Conservation (phyloP, 2,329 filamentous ascomycete genomes). For the Aciculosporium take region DNA sequence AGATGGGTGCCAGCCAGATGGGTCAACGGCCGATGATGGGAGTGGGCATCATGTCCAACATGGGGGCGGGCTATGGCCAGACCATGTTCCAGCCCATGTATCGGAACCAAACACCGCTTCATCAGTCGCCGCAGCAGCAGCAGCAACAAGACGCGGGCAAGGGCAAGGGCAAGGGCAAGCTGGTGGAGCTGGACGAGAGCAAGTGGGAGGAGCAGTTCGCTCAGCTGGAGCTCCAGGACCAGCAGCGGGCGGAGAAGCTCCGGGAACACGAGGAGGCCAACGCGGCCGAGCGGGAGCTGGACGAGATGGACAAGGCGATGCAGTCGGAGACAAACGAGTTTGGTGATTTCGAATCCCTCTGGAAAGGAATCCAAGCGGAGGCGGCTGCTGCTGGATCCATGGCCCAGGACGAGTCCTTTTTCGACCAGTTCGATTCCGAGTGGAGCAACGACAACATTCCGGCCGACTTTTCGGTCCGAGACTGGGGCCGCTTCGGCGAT, state of each 20-base stretch:
- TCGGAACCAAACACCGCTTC: conserved; percentile 30
- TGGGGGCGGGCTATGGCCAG: conserved; percentile 36
- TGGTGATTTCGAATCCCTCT: conserved; percentile 82
- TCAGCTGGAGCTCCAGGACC: conserved; percentile 59
- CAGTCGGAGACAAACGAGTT: conserved; percentile 61
- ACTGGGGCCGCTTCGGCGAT: conserved; percentile 54
- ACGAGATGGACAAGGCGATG: conserved; percentile 61
- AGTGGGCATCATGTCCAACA: conserved; percentile 30
- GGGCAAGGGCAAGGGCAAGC: conserved; percentile 72
- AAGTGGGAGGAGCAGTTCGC: conserved; percentile 97
- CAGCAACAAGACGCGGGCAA: conserved; percentile 39
- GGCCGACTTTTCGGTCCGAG: conserved; percentile 49
- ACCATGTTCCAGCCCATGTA: conserved; percentile 41
- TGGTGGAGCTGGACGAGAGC: conserved; percentile 84
- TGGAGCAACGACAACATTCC: conserved; percentile 50
- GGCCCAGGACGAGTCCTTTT: conserved; percentile 48
- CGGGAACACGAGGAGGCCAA: conserved; percentile 45
- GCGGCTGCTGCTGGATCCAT: conserved; percentile 55
- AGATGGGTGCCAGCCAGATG: conserved; percentile 29
- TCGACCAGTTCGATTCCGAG: conserved; percentile 59
- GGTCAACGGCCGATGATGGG: conserved; percentile 48
- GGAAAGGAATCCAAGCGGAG: conserved; percentile 69
- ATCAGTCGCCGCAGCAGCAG: conserved; percentile 15
- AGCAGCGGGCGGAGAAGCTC: conserved; percentile 30
- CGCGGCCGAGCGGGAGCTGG: conserved; percentile 73